phyloP scores from a whole-genome alignment of 331 rosid genomes.

The Rosa hybrid region DNA sequence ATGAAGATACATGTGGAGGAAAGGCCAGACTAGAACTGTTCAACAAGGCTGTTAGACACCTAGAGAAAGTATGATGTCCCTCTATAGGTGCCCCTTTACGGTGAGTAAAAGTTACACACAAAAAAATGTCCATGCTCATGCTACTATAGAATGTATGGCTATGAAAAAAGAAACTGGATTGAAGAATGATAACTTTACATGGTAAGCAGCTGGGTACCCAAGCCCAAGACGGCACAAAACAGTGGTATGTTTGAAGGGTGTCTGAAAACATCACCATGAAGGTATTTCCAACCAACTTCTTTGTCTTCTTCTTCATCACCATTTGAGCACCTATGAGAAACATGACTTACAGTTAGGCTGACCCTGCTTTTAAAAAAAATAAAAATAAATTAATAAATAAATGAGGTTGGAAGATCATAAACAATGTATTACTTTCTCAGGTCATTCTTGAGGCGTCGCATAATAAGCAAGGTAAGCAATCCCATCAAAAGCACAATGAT shows the following conservation, averaged over 20 bases:
- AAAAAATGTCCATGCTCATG: neutral
- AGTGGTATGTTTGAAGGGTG: slow-evolving; percentile 71
- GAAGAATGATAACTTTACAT: slow-evolving; percentile 54
- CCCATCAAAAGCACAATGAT: slow-evolving; percentile 71
- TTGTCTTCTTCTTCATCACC: slow-evolving; percentile 68
- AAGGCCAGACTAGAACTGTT: neutral
- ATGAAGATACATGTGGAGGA: neutral
- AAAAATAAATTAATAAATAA: slow-evolving; percentile 10
- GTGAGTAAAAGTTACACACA: neutral
- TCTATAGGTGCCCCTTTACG: neutral
- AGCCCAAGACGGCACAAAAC: slow-evolving; percentile 72
- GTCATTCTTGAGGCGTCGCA: slow-evolving; percentile 68
- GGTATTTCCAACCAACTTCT: slow-evolving; percentile 81
- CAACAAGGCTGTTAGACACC: neutral
- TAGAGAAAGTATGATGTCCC: neutral
- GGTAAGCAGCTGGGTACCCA: slow-evolving; percentile 79
- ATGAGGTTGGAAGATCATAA: slow-evolving; percentile 8
- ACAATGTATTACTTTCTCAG: slow-evolving; percentile 61
- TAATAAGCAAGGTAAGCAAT: slow-evolving; percentile 67
- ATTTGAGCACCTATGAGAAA: slow-evolving; percentile 48
- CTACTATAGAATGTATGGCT: slow-evolving; percentile 10
- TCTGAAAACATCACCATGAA: slow-evolving; percentile 78
- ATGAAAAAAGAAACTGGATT: slow-evolving; percentile 17
- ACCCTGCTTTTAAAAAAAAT: neutral
- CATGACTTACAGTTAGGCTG: neutral